Conservation (phyloP, 192 early-diverging fungal species). For the Chytriomyces confervae region DNA sequence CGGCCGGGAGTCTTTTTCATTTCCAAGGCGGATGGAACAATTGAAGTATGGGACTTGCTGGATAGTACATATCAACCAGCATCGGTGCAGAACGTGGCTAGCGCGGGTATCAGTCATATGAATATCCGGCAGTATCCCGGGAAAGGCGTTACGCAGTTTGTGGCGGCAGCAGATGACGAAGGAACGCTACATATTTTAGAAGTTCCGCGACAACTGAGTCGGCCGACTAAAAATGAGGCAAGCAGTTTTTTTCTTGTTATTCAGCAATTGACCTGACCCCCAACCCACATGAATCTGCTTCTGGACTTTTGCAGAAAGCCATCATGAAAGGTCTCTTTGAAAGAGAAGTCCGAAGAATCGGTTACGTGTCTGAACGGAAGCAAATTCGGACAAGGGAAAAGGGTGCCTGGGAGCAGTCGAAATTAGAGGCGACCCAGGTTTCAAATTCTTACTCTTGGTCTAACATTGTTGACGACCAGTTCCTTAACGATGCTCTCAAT, state of each 20-base stretch:
- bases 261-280: background rate
- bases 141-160: slow-evolving; percentile 56
- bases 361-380: slow-evolving; percentile 51
- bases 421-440: slow-evolving; percentile 49
- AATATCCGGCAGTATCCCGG: slow-evolving; percentile 56
- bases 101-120: slow-evolving; percentile 57
- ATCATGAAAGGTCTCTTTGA: slow-evolving; percentile 59
- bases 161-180: slow-evolving; percentile 67
- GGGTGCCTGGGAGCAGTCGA: slow-evolving; percentile 49
- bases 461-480: background rate
- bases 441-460: background rate
- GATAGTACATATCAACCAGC: slow-evolving; percentile 63
- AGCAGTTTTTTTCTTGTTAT: background rate
- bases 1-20: slow-evolving; percentile 70
- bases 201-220: slow-evolving; percentile 58
- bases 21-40: slow-evolving; percentile 59
- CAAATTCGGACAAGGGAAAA: slow-evolving; percentile 48
- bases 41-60: slow-evolving; percentile 70
- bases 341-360: slow-evolving; percentile 56
- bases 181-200: slow-evolving; percentile 70
- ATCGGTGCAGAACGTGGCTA: slow-evolving; percentile 56
- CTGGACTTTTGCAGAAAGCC: slow-evolving; percentile 41
- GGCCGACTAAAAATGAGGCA: slow-evolving; percentile 65
- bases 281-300: background rate
- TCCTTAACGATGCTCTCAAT: background rate